Percentiles rank a stretch among this genome's conserved stretches.
These are phyloP conservation scores for Juglanconis sp. DNA, from an alignment of 2,329 filamentous ascomycete genomes.

Conservation along the genomic window DNA sequence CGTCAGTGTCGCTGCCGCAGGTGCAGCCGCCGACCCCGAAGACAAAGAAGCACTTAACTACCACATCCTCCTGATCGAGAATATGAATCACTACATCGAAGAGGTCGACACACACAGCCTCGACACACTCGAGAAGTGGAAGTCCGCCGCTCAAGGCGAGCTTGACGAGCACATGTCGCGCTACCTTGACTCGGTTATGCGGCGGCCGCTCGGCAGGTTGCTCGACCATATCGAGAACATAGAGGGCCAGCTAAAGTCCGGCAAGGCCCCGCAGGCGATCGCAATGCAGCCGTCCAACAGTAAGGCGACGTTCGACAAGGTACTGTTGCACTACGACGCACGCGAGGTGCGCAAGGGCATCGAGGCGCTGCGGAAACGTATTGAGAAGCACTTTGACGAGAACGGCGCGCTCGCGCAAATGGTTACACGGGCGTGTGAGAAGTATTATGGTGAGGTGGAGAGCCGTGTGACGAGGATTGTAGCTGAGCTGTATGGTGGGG, in stretches of 20 bases:
- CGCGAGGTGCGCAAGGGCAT: constrained; percentile 89
- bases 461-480: constrained; percentile 57
- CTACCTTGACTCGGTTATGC: constrained; percentile 85
- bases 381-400: constrained; percentile 96
- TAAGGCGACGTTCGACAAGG: constrained; percentile 79
- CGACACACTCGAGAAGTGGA: constrained; percentile 79
- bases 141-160: constrained; percentile 71
- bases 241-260: constrained; percentile 65
- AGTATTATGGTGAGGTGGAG: constrained; percentile 61
- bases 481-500: constrained; percentile 62
- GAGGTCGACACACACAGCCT: constrained; percentile 76
- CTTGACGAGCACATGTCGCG: constrained; percentile 82
- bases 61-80: constrained; percentile 95
- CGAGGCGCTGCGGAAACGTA: constrained; percentile 80
- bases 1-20: constrained; percentile 35
- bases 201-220: constrained; percentile 83
- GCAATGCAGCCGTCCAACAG: constrained; percentile 80
- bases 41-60: constrained; percentile 97
- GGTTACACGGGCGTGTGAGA: constrained; percentile 59
- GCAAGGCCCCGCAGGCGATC: constrained; percentile 61
- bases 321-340: constrained; percentile 73
- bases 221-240: constrained; percentile 89
- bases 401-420: constrained; percentile 56
- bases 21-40: constrained; percentile 56
- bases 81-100: constrained; percentile 97